A percentile compares a stretch with the other conserved stretches of the same genome.
phyloP scores from a whole-genome alignment of 495 filamentous ascomycete species.

The Aspergillus kassunensis region DNA sequence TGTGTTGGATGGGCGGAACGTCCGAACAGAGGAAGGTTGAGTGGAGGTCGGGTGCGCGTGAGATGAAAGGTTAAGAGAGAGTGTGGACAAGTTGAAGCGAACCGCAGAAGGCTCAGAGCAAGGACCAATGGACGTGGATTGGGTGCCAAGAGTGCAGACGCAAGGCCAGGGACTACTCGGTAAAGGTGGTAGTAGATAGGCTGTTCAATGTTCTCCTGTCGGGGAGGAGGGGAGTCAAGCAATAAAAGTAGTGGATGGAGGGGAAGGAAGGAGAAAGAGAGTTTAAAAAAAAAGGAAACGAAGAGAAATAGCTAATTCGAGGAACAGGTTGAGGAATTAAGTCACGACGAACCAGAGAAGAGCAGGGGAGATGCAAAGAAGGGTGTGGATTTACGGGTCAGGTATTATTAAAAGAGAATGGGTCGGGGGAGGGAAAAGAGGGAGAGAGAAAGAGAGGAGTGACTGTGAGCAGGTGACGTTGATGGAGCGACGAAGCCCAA shows the following conservation, averaged over 20 bases:
- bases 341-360: constrained; percentile 14
- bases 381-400: constrained; percentile 15
- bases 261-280: constrained; percentile 9
- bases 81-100: constrained; percentile 22
- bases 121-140: constrained; percentile 24
- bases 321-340: constrained; percentile 14
- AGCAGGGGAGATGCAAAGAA: constrained; percentile 15
- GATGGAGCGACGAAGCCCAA: constrained; percentile 32
- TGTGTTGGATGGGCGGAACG: constrained; percentile 27
- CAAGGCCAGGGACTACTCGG: constrained; percentile 12
- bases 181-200: not conserved
- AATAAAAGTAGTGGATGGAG: constrained; percentile 6
- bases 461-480: constrained; percentile 31
- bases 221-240: constrained; percentile 6
- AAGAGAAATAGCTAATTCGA: constrained; percentile 9
- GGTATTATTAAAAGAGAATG: constrained; percentile 12
- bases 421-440: constrained; percentile 10
- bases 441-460: constrained; percentile 14
- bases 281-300: constrained; percentile 6
- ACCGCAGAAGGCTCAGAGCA: constrained; percentile 26
- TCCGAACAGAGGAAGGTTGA: constrained; percentile 28
- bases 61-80: constrained; percentile 27
- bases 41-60: constrained; percentile 27
- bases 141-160: constrained; percentile 26
- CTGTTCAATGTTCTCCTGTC: not conserved